Base-by-base conservation (phyloP, 208 protist species). In the Crithidia brevicula region DNA sequence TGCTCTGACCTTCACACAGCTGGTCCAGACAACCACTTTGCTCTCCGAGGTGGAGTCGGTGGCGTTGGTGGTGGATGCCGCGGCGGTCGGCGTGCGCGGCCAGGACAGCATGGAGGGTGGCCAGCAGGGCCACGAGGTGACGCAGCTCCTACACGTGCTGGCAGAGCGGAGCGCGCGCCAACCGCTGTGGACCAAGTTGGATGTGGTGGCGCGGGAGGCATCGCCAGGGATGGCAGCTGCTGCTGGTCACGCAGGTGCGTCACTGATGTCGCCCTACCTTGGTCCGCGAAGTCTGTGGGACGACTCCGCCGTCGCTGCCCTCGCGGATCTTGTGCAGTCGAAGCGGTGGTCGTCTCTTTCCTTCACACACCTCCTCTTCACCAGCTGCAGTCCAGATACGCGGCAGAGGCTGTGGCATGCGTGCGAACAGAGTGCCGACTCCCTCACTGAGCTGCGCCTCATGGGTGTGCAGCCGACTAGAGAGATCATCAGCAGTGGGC, bases 391-490 rank as follows among this genome's bases (percentile, higher is more conserved):
- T 7, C 43, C 80, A 10, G 45, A 67, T 22, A 59, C 73, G 5
- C 50, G 85, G 8, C 46, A 68, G 34, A 11, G 30, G 23, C 69
- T 89, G 30, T 63, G 72, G 45, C 52, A 61, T 0, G 62, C 81
- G 10, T 36, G 82, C 16, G 38, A 58, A 16, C 13, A 43, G 53
- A 81, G 62, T 46, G 20, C 34, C 36, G 54, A 20, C 1, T 56
- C 68, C 0, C 67, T 92, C 27, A 46, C 34, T 1, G 47, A 67
- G 10, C 60, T 92, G 8, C 77, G 81, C 63, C 50, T 93, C 23
- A 76, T 65, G 9, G 82, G 83, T 23, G 72, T 65, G 57, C 67
- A 50, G 13, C 77, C 80, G 42, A 60, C 60, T 20, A 43, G 54
- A 10, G 65, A 79, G 54, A 34, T 80, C 23, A 47, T 79, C 43